phyloP scores from a whole-genome alignment of 768 basidiomycete species.

The Lactarius quietus region DNA sequence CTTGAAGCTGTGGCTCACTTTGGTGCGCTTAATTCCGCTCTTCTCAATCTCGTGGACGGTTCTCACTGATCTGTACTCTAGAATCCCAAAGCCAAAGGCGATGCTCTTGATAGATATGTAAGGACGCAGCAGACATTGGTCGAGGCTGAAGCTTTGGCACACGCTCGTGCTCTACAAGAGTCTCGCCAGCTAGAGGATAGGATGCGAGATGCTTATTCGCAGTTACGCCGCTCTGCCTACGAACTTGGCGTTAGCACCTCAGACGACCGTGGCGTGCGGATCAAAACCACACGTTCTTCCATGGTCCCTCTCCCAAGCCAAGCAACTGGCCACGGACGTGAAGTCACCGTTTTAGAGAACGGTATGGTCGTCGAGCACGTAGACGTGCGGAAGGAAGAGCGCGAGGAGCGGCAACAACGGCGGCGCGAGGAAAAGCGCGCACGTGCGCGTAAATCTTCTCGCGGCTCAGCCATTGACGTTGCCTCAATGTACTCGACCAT shows the following conservation, averaged over 20 bases:
- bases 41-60: background rate
- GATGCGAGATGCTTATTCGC: conserved; percentile 77
- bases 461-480: conserved; percentile 66
- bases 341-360: conserved; percentile 80
- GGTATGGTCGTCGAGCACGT: conserved; percentile 89
- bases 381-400: conserved; percentile 75
- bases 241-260: conserved; percentile 52
- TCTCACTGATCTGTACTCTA: conserved; percentile 33
- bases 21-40: conserved; percentile 46
- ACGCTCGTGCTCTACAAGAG: conserved; percentile 73
- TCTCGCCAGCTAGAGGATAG: conserved; percentile 69
- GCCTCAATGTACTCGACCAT: conserved; percentile 68
- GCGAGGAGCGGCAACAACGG: conserved; percentile 65
- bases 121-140: conserved; percentile 75
- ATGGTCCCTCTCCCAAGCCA: conserved; percentile 34
- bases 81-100: conserved; percentile 88
- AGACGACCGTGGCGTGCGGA: conserved; percentile 69
- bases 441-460: conserved; percentile 67
- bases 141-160: conserved; percentile 78
- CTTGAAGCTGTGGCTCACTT: conserved; percentile 72
- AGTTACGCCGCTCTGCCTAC: conserved; percentile 74
- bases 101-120: conserved; percentile 79
- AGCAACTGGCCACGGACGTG: conserved; percentile 51
- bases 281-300: conserved; percentile 54
- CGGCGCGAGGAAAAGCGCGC: conserved; percentile 62